A percentile compares a stretch with the other conserved stretches of the same genome.
Evolutionary conservation across 2,329 filamentous ascomycete species (phyloP).

Genomic region (Peltaster fructicola): DNA sequence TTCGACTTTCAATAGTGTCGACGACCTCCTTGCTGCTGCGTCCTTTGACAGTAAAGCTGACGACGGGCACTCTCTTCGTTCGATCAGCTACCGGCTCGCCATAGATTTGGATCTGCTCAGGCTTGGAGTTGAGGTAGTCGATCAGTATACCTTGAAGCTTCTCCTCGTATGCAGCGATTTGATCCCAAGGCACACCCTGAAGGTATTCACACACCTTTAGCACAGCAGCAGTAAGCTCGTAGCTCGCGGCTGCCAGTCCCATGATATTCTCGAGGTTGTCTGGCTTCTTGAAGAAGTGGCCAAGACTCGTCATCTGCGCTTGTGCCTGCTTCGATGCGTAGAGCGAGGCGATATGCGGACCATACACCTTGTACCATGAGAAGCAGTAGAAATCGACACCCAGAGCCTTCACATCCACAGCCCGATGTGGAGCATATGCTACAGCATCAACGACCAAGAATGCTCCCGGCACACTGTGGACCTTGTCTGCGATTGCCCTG

Average conservation of each 20-base stretch:
- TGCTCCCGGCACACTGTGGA: slow-evolving; percentile 35
- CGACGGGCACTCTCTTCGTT: slow-evolving; percentile 39
- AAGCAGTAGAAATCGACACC: slow-evolving; percentile 64
- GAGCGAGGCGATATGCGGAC: slow-evolving; percentile 54
- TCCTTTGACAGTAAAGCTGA: slow-evolving; percentile 48
- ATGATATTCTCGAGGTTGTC: slow-evolving; percentile 48
- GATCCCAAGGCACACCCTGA: slow-evolving; percentile 27
- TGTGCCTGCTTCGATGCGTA: slow-evolving; percentile 46
- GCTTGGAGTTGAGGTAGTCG: slow-evolving; percentile 36
- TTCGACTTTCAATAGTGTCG: slow-evolving; percentile 41
- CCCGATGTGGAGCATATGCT: slow-evolving; percentile 56
- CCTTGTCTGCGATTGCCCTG: slow-evolving; percentile 34
- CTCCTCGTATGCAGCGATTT: slow-evolving; percentile 41
- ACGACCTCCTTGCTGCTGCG: slow-evolving; percentile 40
- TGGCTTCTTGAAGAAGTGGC: slow-evolving; percentile 48
- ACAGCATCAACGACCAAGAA: slow-evolving; percentile 60
- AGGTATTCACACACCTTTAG: slow-evolving; percentile 42
- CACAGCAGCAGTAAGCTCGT: slow-evolving; percentile 49
- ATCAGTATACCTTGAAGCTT: slow-evolving; percentile 41
- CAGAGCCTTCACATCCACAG: slow-evolving; percentile 48
- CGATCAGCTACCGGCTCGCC: slow-evolving; percentile 36
- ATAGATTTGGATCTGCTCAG: slow-evolving; percentile 36
- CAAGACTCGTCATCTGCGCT: slow-evolving; percentile 36
- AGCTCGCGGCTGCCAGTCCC: slow-evolving; percentile 49
- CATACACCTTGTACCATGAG: slow-evolving; percentile 70